Conservation (phyloP, 192 early-diverging fungal genomes). For the Podochytrium sp. region DNA sequence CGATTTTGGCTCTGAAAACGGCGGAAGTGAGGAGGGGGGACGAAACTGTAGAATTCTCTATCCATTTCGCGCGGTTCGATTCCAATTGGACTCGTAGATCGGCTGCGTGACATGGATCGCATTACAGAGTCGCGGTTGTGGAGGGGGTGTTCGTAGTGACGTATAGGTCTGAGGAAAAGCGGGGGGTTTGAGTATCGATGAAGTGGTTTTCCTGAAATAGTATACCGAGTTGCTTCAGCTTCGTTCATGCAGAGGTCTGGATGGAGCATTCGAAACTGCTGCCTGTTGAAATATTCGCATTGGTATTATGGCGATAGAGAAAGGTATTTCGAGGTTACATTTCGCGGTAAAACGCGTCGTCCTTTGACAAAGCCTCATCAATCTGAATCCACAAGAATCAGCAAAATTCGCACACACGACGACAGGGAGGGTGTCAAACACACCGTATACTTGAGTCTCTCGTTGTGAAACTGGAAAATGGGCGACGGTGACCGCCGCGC, state of each 20-base stretch:
- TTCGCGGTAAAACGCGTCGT: constrained; percentile 17
- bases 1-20: too few relatives aligned
- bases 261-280: constrained; percentile 24
- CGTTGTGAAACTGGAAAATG: constrained; percentile 30
- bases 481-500: constrained; percentile 1
- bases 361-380: neutral
- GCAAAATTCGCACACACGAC: neutral
- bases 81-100: neutral
- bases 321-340: neutral
- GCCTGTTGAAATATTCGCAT: neutral
- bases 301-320: too few relatives aligned
- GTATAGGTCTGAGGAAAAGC: too few relatives aligned
- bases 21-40: too few relatives aligned
- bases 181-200: neutral
- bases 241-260: constrained; percentile 27
- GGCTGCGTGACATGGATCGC: neutral
- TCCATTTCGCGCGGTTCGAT: neutral
- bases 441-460: constrained; percentile 20
- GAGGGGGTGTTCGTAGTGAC: neutral
- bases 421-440: neutral
- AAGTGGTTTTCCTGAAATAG: neutral
- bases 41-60: constrained; percentile 6
- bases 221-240: constrained; percentile 16
- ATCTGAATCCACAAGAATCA: constrained; percentile 1
- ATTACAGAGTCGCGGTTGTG: too few relatives aligned